Evolutionary conservation across 2,329 filamentous ascomycete species (phyloP), one percentile per base, ranked within the genome.

Genomic region (Colletotrichum paranaense): DNA sequence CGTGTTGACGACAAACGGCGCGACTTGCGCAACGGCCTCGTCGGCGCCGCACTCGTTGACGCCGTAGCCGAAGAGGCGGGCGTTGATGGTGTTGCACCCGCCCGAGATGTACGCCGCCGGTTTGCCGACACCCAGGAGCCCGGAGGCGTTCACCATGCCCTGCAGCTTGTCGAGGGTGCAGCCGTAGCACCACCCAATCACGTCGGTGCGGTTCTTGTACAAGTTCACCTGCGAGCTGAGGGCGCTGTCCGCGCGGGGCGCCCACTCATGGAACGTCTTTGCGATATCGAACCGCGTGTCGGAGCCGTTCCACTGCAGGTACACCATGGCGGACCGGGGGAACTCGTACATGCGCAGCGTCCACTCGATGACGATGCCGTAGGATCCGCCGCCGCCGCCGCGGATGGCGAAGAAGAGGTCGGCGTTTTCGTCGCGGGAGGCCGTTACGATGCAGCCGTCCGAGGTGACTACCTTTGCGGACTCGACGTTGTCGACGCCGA

Each of bases 321-420:
- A 59, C 7, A 75, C 58, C 73, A 76, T 76, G 67, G 75, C 58
- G 22, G 75, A 75, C 19, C 67, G 67, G 2, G 75, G 75, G 70
- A 71, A 75, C 42, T 38, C 49, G n/a, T 46, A 57, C 8, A 72
- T 42, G 19, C n/a, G 16, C 14, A 76, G 69, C 16, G 70, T 76
- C 67, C 66, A 75, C n/a, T 80, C 78, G 5, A 78, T 76, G 0
- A 79, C 80, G 32, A 81, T 77, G 6, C 80, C 80, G 32, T 78
- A 81, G 8, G 79, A 78, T 16, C 80, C 81, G 6, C 80, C 80
- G 22, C 67, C 67, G 1, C 79, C 80, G 1, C 80, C 80, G 0
- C 78, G 77, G 0, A 81, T 69, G 1, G 80, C 80, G 78, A 78
- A 81, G 74, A 78, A 80, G 5, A 81, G 64, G 32, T 80, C 78